These are phyloP conservation scores for Mycena latifolia DNA, from an alignment of 768 basidiomycete species.

Conservation along the genomic window DNA sequence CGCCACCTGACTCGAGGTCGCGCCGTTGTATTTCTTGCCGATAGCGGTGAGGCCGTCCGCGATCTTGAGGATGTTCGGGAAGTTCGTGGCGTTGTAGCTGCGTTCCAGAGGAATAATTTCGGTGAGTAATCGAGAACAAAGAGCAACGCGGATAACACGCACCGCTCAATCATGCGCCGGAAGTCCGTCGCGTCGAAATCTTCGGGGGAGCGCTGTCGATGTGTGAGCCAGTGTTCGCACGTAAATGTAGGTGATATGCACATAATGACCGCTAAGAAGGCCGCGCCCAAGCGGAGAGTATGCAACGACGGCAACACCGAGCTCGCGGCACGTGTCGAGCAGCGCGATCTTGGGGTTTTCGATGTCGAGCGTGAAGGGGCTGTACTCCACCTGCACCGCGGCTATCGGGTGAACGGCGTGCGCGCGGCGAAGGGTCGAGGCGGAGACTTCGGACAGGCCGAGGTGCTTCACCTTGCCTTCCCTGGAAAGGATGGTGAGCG, in stretches of 20 bases:
- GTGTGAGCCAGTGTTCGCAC: background rate
- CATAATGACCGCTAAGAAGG: slow-evolving; percentile 50
- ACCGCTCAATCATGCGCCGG: slow-evolving; percentile 8
- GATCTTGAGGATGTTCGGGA: slow-evolving; percentile 56
- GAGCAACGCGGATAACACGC: too few relatives aligned
- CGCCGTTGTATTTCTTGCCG: slow-evolving; percentile 44
- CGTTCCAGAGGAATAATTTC: too few relatives aligned
- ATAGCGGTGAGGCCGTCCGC: slow-evolving; percentile 46
- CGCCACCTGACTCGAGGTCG: slow-evolving; percentile 27
- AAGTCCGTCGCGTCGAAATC: background rate
- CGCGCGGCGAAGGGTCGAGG: slow-evolving; percentile 30
- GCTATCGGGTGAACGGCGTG: slow-evolving; percentile 49
- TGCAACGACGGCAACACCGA: slow-evolving; percentile 50
- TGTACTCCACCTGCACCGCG: slow-evolving; percentile 52
- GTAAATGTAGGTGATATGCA: slow-evolving; percentile 23
- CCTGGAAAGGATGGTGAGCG: slow-evolving; percentile 21
- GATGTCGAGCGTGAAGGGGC: slow-evolving; percentile 42
- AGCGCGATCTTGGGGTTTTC: slow-evolving; percentile 46
- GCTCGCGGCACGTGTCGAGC: slow-evolving; percentile 44
- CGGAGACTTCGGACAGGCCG: slow-evolving; percentile 52
- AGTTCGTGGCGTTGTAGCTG: slow-evolving; percentile 41
- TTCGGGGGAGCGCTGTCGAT: slow-evolving; percentile 8
- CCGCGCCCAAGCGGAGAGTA: slow-evolving; percentile 56
- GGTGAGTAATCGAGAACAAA: too few relatives aligned
- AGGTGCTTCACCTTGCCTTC: slow-evolving; percentile 51